Percentiles rank a stretch among this genome's conserved stretches.
Evolutionary conservation across 495 filamentous ascomycete species (phyloP).

Genomic region (Penicillium tannophilum): DNA sequence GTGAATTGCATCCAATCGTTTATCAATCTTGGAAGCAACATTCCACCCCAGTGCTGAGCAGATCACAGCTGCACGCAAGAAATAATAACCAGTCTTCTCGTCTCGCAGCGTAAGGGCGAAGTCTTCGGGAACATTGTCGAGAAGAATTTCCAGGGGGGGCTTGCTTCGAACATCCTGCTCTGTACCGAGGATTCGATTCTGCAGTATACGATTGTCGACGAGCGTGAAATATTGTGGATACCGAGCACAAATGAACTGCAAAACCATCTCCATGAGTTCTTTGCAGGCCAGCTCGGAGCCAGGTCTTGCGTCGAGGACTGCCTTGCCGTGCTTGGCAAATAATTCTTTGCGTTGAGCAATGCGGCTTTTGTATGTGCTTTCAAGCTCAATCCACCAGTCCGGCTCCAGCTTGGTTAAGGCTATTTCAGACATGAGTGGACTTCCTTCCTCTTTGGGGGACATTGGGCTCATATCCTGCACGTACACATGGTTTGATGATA

Average conservation of each 20-base stretch:
- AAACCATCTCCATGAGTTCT: slow-evolving; percentile 86
- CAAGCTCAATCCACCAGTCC: slow-evolving; percentile 91
- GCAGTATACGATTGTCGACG: slow-evolving; percentile 59
- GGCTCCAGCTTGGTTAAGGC: slow-evolving; percentile 79
- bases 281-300: slow-evolving; percentile 82
- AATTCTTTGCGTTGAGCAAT: slow-evolving; percentile 75
- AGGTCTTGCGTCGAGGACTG: slow-evolving; percentile 69
- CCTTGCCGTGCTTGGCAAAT: slow-evolving; percentile 62
- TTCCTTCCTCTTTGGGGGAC: background rate
- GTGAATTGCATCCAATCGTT: slow-evolving; percentile 75
- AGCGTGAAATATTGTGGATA: slow-evolving; percentile 82
- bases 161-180: slow-evolving; percentile 62
- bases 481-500: slow-evolving; percentile 96
- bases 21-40: slow-evolving; percentile 72
- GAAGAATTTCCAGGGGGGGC: slow-evolving; percentile 70
- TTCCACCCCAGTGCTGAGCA: slow-evolving; percentile 85
- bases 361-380: slow-evolving; percentile 68
- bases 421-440: slow-evolving; percentile 36
- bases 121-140: slow-evolving; percentile 87
- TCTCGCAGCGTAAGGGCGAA: slow-evolving; percentile 81
- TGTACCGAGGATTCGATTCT: slow-evolving; percentile 71
- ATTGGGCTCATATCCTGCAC: slow-evolving; percentile 24
- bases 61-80: slow-evolving; percentile 75
- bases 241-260: slow-evolving; percentile 76
- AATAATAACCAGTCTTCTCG: slow-evolving; percentile 70